Conservation (phyloP, 305 asterid species). For the Nicotiana rustica region DNA sequence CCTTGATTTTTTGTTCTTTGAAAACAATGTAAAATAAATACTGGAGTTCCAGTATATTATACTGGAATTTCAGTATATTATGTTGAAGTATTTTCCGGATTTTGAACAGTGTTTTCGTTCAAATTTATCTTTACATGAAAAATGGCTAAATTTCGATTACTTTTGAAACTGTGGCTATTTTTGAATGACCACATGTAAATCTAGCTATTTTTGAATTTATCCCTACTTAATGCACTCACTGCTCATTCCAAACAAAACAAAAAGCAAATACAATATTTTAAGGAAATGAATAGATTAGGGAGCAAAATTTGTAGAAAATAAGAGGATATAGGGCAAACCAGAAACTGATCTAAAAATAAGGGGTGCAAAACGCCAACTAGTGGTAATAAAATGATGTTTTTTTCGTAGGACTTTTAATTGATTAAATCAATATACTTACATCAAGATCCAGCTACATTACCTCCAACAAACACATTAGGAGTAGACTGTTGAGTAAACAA, state of each 20-base stretch:
- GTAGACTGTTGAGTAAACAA: slow-evolving; percentile 6
- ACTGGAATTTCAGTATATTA: no score
- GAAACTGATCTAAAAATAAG: background rate
- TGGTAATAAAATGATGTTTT: background rate
- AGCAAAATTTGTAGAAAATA: background rate
- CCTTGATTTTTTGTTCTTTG: no score
- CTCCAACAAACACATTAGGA: slow-evolving; percentile 25
- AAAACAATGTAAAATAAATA: no score
- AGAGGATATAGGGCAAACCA: background rate
- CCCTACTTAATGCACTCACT: background rate
- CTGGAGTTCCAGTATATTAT: no score
- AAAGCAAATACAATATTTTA: background rate
- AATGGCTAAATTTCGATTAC: no score
- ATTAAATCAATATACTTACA: background rate
- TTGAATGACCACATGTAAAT: no score
- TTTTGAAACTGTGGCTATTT: no score
- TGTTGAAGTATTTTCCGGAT: no score
- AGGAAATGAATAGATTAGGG: background rate
- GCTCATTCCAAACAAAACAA: background rate
- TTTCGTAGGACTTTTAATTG: background rate
- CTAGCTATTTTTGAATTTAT: no score
- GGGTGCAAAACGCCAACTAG: background rate
- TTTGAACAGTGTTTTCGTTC: no score
- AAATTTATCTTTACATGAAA: no score
- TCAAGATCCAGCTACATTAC: background rate